phyloP scores from a whole-genome alignment of 257 asterid genomes.

The Craterostigma plantagineum region DNA sequence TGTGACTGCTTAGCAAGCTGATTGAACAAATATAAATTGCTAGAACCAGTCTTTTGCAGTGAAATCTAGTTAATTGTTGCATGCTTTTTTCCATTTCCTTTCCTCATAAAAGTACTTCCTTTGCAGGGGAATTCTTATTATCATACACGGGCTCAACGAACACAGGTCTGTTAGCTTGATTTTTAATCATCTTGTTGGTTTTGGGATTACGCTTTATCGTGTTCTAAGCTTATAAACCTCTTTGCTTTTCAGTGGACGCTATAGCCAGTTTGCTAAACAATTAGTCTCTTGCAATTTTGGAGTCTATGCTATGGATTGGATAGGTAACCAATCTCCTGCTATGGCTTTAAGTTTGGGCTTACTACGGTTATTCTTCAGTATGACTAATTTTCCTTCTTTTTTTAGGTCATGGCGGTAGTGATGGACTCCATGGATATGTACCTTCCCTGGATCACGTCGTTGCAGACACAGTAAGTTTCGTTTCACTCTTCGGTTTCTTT shows the following conservation, averaged over 20 bases:
- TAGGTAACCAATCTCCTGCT: conserved; percentile 25
- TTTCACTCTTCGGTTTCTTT: too few species aligned
- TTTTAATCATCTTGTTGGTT: conserved; percentile 2
- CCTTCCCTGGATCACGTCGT: conserved; percentile 97
- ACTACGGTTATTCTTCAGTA: neutral
- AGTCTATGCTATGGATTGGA: conserved; percentile 98
- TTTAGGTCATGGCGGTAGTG: conserved; percentile 98
- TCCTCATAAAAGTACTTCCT: neutral
- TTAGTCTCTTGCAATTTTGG: conserved; percentile 60
- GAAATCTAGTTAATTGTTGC: neutral
- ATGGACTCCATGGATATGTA: conserved; percentile 97
- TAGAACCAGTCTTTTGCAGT: neutral
- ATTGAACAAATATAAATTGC: too few species aligned
- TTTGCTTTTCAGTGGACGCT: conserved; percentile 63
- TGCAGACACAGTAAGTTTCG: conserved; percentile 75
- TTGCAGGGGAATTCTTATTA: conserved; percentile 80
- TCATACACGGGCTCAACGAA: conserved; percentile 95
- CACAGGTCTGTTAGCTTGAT: conserved; percentile 45
- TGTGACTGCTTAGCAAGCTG: too few species aligned
- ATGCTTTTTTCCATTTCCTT: neutral
- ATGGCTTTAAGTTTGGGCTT: neutral
- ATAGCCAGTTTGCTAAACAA: conserved; percentile 68
- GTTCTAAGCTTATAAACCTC: conserved; percentile 7
- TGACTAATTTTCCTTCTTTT: conserved; percentile 8
- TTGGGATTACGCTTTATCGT: conserved; percentile 6